These are phyloP conservation scores for Biscogniauxia mediterranea DNA, from an alignment of 2,329 filamentous ascomycete species.

Conservation along the genomic window DNA sequence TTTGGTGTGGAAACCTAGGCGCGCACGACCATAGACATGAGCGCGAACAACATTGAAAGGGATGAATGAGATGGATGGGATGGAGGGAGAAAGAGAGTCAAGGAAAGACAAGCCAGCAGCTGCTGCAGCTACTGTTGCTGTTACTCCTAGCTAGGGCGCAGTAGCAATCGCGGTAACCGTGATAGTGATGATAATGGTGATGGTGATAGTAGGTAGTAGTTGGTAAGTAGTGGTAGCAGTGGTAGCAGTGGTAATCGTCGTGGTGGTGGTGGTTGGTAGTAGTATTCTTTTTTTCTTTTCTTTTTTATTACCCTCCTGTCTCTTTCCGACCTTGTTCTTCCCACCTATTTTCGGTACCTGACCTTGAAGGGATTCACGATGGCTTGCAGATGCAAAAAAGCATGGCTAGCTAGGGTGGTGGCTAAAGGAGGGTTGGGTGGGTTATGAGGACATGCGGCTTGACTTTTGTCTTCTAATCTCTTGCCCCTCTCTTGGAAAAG, in stretches of 20 bases:
- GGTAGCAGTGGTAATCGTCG: background rate
- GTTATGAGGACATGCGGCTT: background rate
- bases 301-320: too few species aligned
- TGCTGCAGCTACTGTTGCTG: background rate
- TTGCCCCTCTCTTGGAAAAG: background rate
- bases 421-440: background rate
- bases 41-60: conserved; percentile 2
- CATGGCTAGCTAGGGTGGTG: background rate
- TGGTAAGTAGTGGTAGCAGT: background rate
- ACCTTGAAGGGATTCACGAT: background rate
- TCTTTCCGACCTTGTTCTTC: background rate
- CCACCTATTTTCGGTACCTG: background rate
- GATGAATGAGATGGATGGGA: conserved; percentile 4
- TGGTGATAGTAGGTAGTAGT: background rate
- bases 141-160: background rate
- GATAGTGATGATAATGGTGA: background rate
- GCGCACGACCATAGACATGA: conserved; percentile 7
- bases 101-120: conserved; percentile 13
- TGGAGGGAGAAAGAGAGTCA: background rate
- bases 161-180: conserved; percentile 1
- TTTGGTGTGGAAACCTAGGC: conserved; percentile 13
- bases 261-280: too few species aligned
- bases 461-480: too few species aligned
- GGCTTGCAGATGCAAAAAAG: background rate
- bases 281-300: too few species aligned